Conservation (phyloP, 495 filamentous ascomycete genomes). For the Penicillium cosmopolitanum region DNA sequence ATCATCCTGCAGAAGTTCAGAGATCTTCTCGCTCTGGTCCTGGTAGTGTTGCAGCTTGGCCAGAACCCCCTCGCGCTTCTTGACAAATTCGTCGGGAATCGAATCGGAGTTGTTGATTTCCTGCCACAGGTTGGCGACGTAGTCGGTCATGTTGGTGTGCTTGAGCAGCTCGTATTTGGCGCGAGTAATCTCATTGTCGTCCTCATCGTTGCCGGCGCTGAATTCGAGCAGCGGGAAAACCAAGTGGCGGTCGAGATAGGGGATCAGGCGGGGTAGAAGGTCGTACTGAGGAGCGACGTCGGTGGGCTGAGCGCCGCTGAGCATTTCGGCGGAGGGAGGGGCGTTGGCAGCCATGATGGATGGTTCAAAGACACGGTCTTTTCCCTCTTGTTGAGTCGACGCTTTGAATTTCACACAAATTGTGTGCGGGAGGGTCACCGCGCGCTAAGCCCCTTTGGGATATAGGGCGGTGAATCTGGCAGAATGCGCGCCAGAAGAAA, state of each 20-base stretch:
- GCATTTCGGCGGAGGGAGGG: slow-evolving; percentile 57
- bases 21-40: slow-evolving; percentile 83
- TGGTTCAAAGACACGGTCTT: slow-evolving; percentile 25
- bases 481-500: slow-evolving; percentile 34
- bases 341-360: slow-evolving; percentile 68
- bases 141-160: slow-evolving; percentile 97
- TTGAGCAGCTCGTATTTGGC: slow-evolving; percentile 91
- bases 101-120: slow-evolving; percentile 80
- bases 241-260: slow-evolving; percentile 92
- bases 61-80: slow-evolving; percentile 87
- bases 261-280: slow-evolving; percentile 84
- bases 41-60: slow-evolving; percentile 76
- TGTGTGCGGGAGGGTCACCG: slow-evolving; percentile 47
- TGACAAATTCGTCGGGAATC: slow-evolving; percentile 79
- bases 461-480: slow-evolving; percentile 30
- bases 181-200: slow-evolving; percentile 69
- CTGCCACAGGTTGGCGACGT: slow-evolving; percentile 84
- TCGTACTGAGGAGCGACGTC: slow-evolving; percentile 71
- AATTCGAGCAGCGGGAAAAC: slow-evolving; percentile 95
- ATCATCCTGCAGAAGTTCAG: slow-evolving; percentile 78
- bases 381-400: slow-evolving; percentile 2
- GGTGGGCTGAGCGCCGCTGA: slow-evolving; percentile 55
- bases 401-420: slow-evolving; percentile 35
- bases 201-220: slow-evolving; percentile 60
- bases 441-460: slow-evolving; percentile 41